A percentile compares a stretch with the other conserved stretches of the same genome.
These are phyloP conservation scores for Spathaspora hagerdaliae DNA, from an alignment of 805 yeast species.

Conservation along the genomic window DNA sequence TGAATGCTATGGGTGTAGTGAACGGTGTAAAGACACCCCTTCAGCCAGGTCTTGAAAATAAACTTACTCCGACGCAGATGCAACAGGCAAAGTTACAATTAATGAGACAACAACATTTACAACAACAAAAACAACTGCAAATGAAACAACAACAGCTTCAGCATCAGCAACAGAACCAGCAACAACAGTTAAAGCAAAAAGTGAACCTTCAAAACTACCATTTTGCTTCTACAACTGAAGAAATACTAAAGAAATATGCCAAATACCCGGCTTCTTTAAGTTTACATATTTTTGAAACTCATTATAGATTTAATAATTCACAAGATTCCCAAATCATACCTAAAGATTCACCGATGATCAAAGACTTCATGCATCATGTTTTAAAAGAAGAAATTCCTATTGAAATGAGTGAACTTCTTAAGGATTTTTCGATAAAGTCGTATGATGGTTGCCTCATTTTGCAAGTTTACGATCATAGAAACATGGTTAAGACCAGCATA, in stretches of 20 bases:
- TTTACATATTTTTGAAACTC: constrained; percentile 88
- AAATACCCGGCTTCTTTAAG: constrained; percentile 77
- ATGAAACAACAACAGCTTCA: constrained; percentile 36
- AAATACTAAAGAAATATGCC: constrained; percentile 71
- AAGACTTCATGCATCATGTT: constrained; percentile 75
- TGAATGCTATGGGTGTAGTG: neutral
- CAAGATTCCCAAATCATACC: constrained; percentile 77
- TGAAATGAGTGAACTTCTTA: constrained; percentile 81
- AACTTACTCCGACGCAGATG: constrained; percentile 6
- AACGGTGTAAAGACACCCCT: neutral
- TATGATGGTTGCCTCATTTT: constrained; percentile 89
- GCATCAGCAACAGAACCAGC: constrained; percentile 18
- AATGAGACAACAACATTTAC: constrained; percentile 9
- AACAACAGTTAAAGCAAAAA: constrained; percentile 16
- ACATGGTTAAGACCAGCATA: constrained; percentile 24
- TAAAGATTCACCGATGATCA: constrained; percentile 69
- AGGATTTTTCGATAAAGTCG: constrained; percentile 78
- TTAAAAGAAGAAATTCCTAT: constrained; percentile 83
- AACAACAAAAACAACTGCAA: constrained; percentile 14
- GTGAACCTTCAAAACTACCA: constrained; percentile 37
- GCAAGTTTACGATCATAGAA: constrained; percentile 83
- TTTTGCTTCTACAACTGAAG: constrained; percentile 69
- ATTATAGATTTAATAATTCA: constrained; percentile 85
- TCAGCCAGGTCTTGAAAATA: neutral
- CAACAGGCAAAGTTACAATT: constrained; percentile 19